Base-by-base conservation (phyloP, 164 flowering plant genomes). In the Magnolia kwangsiensis region DNA sequence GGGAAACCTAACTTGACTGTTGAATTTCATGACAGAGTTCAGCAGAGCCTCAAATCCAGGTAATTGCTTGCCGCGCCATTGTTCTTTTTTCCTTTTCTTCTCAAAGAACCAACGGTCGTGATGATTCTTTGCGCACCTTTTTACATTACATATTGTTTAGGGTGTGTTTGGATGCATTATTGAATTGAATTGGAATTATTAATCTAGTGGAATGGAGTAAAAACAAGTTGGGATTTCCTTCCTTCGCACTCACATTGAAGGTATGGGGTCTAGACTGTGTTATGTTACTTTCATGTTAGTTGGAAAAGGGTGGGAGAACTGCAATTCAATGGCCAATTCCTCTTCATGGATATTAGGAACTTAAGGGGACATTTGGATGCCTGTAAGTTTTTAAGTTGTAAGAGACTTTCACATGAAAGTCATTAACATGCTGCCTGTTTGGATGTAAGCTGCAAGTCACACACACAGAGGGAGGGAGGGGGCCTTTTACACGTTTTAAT, bases 21-120 rank as follows among this genome's bases (percentile, higher is more conserved):
- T 75, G 89, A 88, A 72, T 90, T 93, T 80, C 87, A 82, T 74
- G 83, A 85, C 10, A 87, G 78, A 79, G 94, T 91, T 75, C 78
- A 81, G 65, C 84, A 84, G 83, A 88, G 86, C 78, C 79, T 91
- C 19, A 83, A 82, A 20, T 72, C 80, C 66, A 79, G 88, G 95
- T 89, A 81, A 73, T 51, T 37, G 73, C 50, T 1, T 61, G 19
- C 74, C 13, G 13, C 18, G 24, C n/a, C 4, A 3, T 11, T 27
- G 29, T 9, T 23, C 64, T 18, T 72, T 72, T 72, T 4, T 11
- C 23, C n/a, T 63, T 21, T n/a, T 20, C 27, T 64, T 21, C 3
- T 64, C 19, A 8, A 6, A 23, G 21, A 5, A 19, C n/a, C 27
- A 18, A 11, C 49, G 67, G 65, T 72, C 2, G 29, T 27, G 49